Base-by-base conservation (phyloP, 768 basidiomycete genomes). In the Russula compacta region DNA sequence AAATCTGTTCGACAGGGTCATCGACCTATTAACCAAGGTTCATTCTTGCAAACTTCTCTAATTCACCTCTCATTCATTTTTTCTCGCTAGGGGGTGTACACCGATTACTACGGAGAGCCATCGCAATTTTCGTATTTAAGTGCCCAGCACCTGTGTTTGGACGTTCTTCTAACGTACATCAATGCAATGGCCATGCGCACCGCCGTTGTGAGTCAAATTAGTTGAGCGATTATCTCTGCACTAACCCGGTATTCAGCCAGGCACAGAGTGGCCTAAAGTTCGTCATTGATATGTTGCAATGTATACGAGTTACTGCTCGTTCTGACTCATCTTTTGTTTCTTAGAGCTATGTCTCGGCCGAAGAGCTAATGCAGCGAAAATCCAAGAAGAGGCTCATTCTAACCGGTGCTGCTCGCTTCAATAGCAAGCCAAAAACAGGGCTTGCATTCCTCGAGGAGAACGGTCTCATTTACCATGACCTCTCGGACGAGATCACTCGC, bases 391-490 rank as follows among this genome's bases (percentile, higher is more conserved):
- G 89, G 56, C 76, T 94, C 6, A 84, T 97, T 35, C 74, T 95
- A 52, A 80, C 86, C 0, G 95, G 92, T 4, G 90, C 92, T 6
- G 75, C 84, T 1, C 83, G 85, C 40, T 99, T 98, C 76, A 99
- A 99, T 69, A 73, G 81, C 14, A 98, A 98, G 73, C 95, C 97
- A 1, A 98, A 95, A 73, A 77, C 80, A 39, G 97, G 94, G 0
- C 73, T 98, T 32, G 81, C 91, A 2, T 98, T 92, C 74, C 78
- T 98, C 39, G 93, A 98, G 70, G 92, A 97, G 69, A 87, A 95
- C 69, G 84, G 84, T n/a, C 76, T 99, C 44, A 90, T 99, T 60
- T 87, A 89, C 69, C 73, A 78, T 5, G 83, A 89, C 63, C 72
- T 83, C 36, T 81, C 82, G 19, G 72, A 78, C 15, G 79, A 76